Conservation (phyloP, 805 yeast genomes). For the Kluyveromyces aestuarii region DNA sequence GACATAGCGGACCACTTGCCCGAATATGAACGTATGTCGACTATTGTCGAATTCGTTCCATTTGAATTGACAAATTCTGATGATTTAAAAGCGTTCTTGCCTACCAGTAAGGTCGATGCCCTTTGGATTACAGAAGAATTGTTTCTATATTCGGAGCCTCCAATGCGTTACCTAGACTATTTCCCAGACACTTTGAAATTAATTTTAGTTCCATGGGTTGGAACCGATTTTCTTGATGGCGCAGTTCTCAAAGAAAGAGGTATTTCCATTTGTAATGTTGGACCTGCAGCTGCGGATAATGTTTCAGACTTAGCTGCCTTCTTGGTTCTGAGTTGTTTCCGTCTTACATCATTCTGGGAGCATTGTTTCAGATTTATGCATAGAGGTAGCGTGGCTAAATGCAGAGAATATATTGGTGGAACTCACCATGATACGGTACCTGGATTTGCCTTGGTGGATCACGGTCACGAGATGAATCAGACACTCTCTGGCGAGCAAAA, state of each 20-base stretch:
- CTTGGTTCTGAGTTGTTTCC: constrained; percentile 49
- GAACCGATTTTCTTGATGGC: constrained; percentile 46
- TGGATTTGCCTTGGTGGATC: constrained; percentile 18
- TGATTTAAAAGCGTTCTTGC: constrained; percentile 34
- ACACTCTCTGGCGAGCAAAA: background rate
- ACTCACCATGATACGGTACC: constrained; percentile 3
- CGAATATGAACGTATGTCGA: constrained; percentile 37
- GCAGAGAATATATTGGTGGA: constrained; percentile 34
- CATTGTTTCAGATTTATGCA: constrained; percentile 30
- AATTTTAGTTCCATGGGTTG: constrained; percentile 52
- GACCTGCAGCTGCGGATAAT: constrained; percentile 50
- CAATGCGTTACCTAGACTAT: constrained; percentile 34
- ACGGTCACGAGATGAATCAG: constrained; percentile 9
- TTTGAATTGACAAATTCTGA: constrained; percentile 36
- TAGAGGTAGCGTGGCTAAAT: constrained; percentile 35
- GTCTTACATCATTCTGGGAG: constrained; percentile 45
- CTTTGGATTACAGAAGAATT: constrained; percentile 50
- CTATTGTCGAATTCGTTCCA: constrained; percentile 31
- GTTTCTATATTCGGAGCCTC: constrained; percentile 36
- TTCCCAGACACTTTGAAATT: constrained; percentile 41
- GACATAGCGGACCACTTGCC: constrained; percentile 39
- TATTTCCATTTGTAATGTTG: constrained; percentile 52
- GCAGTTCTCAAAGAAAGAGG: constrained; percentile 33
- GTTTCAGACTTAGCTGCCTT: constrained; percentile 66
- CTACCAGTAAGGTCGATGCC: constrained; percentile 36